phyloP scores from a whole-genome alignment of 2,329 filamentous ascomycete species.

The Pleoardoris graminearum region DNA sequence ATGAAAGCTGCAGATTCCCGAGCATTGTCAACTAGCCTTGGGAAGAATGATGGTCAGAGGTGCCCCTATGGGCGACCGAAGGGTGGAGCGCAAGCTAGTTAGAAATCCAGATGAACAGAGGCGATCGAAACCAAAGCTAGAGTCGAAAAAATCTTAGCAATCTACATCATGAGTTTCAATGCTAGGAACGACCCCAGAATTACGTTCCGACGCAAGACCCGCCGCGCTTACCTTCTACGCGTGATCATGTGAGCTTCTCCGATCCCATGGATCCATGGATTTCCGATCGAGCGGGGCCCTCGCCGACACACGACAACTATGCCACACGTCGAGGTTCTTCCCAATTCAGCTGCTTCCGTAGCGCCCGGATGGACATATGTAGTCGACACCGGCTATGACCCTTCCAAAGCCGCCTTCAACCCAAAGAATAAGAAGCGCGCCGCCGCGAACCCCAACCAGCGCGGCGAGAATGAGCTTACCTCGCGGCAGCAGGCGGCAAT shows the following conservation, averaged over 20 bases:
- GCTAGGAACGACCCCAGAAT: no score
- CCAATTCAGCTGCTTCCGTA: constrained; percentile 65
- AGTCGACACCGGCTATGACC: constrained; percentile 68
- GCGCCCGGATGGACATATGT: constrained; percentile 94
- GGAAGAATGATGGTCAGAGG: constrained; percentile 47
- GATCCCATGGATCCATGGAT: neutral
- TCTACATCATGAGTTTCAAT: no score
- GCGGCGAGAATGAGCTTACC: constrained; percentile 63
- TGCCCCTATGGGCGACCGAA: constrained; percentile 11
- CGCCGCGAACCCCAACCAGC: constrained; percentile 44
- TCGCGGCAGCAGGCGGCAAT: constrained; percentile 83
- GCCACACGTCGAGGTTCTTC: constrained; percentile 81
- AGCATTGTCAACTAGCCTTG: constrained; percentile 37
- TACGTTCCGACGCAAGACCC: no score
- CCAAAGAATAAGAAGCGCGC: constrained; percentile 68
- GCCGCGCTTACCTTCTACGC: no score
- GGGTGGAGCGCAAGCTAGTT: neutral
- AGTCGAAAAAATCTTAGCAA: no score
- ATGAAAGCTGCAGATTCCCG: constrained; percentile 50
- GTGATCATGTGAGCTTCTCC: constrained; percentile 10
- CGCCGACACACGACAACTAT: constrained; percentile 49
- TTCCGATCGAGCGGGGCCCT: no score
- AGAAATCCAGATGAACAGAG: no score
- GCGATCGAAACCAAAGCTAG: no score
- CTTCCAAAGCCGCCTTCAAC: constrained; percentile 57